Conservation (phyloP, 176 grass and related monocot species). For the Aegilops bicornis region DNA sequence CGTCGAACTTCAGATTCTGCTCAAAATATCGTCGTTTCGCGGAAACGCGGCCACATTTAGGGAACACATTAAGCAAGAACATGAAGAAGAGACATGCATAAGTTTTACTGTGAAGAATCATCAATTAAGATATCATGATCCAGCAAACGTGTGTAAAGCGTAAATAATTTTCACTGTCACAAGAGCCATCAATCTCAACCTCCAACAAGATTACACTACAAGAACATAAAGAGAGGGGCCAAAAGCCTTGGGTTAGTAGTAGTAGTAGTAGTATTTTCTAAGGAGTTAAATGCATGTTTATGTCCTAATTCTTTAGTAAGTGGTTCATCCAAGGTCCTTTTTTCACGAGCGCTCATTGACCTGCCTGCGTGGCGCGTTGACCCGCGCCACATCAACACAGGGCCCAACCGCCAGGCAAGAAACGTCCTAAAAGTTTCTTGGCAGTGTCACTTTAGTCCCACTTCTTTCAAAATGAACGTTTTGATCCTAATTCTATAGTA, state of each 20-base stretch:
- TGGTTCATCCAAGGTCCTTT: too few relatives aligned
- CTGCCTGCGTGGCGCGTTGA: too few relatives aligned
- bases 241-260: background rate
- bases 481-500: too few relatives aligned
- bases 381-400: too few relatives aligned
- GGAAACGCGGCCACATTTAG: background rate
- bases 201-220: background rate
- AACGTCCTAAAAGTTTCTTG: too few relatives aligned
- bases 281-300: too few relatives aligned
- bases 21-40: background rate
- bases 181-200: background rate
- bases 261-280: background rate
- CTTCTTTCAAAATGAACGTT: too few relatives aligned
- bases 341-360: too few relatives aligned
- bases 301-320: too few relatives aligned
- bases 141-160: background rate
- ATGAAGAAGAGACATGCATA: background rate
- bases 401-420: too few relatives aligned
- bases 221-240: background rate
- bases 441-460: too few relatives aligned
- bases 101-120: background rate
- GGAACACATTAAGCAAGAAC: background rate
- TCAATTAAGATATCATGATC: background rate
- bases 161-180: background rate
- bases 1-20: slow-evolving; percentile 53